phyloP scores from a whole-genome alignment of 495 filamentous ascomycete species.

The Aspergillus diversus region DNA sequence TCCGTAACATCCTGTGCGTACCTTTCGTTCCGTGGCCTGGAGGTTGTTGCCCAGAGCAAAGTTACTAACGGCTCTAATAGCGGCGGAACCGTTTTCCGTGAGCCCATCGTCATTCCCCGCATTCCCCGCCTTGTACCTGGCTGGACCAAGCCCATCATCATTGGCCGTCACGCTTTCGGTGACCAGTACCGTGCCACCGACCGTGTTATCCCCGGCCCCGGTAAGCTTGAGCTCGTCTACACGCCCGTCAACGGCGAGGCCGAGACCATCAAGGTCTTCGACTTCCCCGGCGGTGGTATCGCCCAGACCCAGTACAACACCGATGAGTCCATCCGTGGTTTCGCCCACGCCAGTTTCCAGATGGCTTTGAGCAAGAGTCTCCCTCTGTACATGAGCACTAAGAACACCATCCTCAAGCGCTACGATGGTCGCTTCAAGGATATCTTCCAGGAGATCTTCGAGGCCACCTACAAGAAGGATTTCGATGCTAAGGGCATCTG shows the following conservation, averaged over 20 bases:
- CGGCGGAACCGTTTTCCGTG: slow-evolving; percentile 96
- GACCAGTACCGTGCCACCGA: slow-evolving; percentile 98
- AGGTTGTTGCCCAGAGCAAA: not conserved
- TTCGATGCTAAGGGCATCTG: slow-evolving; percentile 93
- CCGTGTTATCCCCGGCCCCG: slow-evolving; percentile 74
- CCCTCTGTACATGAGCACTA: slow-evolving; percentile 98
- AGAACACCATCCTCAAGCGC: slow-evolving; percentile 99
- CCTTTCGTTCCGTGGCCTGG: not conserved
- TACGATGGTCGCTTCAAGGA: slow-evolving; percentile 99
- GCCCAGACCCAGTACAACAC: slow-evolving; percentile 98
- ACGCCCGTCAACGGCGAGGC: slow-evolving; percentile 83
- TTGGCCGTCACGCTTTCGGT: slow-evolving; percentile 96
- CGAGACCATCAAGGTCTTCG: slow-evolving; percentile 84
- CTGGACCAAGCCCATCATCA: slow-evolving; percentile 98
- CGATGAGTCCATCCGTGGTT: slow-evolving; percentile 88
- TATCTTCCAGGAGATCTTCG: slow-evolving; percentile 97
- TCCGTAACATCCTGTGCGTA: slow-evolving; percentile 80
- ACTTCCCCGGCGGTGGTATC: slow-evolving; percentile 87
- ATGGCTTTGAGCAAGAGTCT: slow-evolving; percentile 82
- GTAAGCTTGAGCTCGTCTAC: slow-evolving; percentile 91
- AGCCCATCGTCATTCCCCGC: slow-evolving; percentile 92
- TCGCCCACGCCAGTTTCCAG: slow-evolving; percentile 96
- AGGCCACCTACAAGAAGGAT: slow-evolving; percentile 78
- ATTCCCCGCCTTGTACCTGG: slow-evolving; percentile 92
- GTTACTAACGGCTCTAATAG: slow-evolving; percentile 32